These are phyloP conservation scores for Sporothrix luriei DNA, from an alignment of 2,329 filamentous ascomycete genomes.

Conservation along the genomic window DNA sequence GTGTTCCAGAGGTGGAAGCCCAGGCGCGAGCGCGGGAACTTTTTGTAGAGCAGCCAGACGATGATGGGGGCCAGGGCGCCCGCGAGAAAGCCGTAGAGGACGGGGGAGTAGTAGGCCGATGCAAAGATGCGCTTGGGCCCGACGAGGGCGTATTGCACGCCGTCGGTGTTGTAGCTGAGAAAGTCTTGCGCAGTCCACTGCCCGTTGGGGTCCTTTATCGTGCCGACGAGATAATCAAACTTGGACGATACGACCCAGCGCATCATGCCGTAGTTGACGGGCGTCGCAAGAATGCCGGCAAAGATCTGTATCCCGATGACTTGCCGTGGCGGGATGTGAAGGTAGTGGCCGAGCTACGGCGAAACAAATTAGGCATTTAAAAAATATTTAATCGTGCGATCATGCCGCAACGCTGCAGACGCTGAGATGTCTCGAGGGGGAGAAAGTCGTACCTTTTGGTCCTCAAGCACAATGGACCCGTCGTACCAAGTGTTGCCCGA, in stretches of 20 bases:
- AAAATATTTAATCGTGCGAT: not conserved
- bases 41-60: conserved; percentile 36
- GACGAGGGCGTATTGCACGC: conserved; percentile 36
- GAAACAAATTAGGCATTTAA: no score
- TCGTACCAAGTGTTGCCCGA: conserved; percentile 37
- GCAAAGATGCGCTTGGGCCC: conserved; percentile 35
- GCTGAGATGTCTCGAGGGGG: not conserved
- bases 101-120: conserved; percentile 33
- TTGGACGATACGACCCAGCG: conserved; percentile 34
- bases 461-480: conserved; percentile 32
- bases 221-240: conserved; percentile 34
- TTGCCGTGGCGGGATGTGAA: conserved; percentile 36
- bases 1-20: conserved; percentile 37
- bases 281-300: conserved; percentile 35
- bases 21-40: conserved; percentile 32
- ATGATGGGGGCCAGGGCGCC: conserved; percentile 32
- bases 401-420: not conserved
- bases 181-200: conserved; percentile 37
- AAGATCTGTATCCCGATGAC: conserved; percentile 37
- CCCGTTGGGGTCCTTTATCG: conserved; percentile 31
- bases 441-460: conserved; percentile 33
- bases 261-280: conserved; percentile 37
- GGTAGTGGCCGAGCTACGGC: conserved; percentile 30
- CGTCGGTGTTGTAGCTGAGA: conserved; percentile 35
- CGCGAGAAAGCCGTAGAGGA: conserved; percentile 36